A percentile compares a stretch with the other conserved stretches of the same genome.
These are phyloP conservation scores for Sistotremastrum suecicum DNA, from an alignment of 768 basidiomycete genomes.

Conservation along the genomic window DNA sequence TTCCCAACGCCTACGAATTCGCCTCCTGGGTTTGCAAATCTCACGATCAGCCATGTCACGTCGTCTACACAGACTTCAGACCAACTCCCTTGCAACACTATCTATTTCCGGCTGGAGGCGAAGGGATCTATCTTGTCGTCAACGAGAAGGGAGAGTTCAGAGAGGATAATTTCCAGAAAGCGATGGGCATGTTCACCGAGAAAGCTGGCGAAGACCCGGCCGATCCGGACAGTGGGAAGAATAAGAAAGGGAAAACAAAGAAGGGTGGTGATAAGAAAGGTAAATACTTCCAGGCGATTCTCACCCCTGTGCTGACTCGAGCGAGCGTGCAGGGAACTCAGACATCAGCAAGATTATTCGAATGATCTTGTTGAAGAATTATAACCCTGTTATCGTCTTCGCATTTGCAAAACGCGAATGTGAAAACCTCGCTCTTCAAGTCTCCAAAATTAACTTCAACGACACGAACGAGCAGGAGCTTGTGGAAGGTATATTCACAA, in stretches of 20 bases:
- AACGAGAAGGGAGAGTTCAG: conserved; percentile 96
- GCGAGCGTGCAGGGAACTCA: conserved; percentile 46
- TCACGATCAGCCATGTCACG: conserved; percentile 96
- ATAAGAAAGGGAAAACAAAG: conserved; percentile 81
- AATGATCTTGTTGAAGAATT: conserved; percentile 96
- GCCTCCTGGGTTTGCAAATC: conserved; percentile 98
- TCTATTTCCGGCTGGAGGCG: conserved; percentile 90
- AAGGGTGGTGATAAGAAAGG: conserved; percentile 94
- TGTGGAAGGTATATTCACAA: conserved; percentile 80
- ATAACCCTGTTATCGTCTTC: conserved; percentile 97
- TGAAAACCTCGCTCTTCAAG: conserved; percentile 77
- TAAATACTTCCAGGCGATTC: conserved; percentile 15
- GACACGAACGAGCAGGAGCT: conserved; percentile 82
- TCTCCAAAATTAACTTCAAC: conserved; percentile 96
- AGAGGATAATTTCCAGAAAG: conserved; percentile 95
- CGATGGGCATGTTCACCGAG: conserved; percentile 88
- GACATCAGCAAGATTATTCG: conserved; percentile 97
- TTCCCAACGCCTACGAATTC: conserved; percentile 99
- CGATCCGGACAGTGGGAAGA: conserved; percentile 70
- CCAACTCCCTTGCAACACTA: conserved; percentile 98
- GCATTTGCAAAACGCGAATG: conserved; percentile 98
- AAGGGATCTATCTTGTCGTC: conserved; percentile 96
- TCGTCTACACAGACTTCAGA: conserved; percentile 98
- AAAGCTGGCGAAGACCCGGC: conserved; percentile 83
- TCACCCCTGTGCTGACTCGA: background rate